A percentile compares a stretch with the other conserved stretches of the same genome.
Evolutionary conservation across 345 rosid genomes (phyloP).

Genomic region (Cochlearia excelsa): DNA sequence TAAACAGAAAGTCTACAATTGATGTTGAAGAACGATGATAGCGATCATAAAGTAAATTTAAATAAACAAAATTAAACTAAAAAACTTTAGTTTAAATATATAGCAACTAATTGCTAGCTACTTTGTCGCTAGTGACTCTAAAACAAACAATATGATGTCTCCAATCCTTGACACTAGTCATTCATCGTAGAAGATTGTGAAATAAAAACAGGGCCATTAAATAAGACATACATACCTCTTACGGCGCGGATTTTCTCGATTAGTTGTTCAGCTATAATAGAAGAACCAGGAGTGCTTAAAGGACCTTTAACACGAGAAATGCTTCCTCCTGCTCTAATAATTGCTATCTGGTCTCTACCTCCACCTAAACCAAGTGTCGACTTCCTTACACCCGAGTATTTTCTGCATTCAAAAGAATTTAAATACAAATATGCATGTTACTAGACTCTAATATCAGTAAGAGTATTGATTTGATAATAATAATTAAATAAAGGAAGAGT

Average conservation of each 20-base stretch:
- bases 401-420: constrained; percentile 50
- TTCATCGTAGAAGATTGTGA: constrained; percentile 7
- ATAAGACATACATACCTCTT: constrained; percentile 80
- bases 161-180: too few species aligned
- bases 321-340: constrained; percentile 88
- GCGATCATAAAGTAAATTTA: too few species aligned
- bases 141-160: too few species aligned
- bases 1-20: constrained; percentile 10
- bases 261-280: constrained; percentile 73
- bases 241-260: constrained; percentile 80
- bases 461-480: too few species aligned
- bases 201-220: not conserved
- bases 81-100: too few species aligned
- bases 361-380: constrained; percentile 93
- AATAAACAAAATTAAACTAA: too few species aligned
- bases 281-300: constrained; percentile 56
- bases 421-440: constrained; percentile 14
- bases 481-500: constrained; percentile 10
- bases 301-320: constrained; percentile 83
- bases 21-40: constrained; percentile 13
- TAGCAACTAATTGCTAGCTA: too few species aligned
- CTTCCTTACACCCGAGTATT: constrained; percentile 71
- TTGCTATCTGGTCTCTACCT: constrained; percentile 74
- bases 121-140: too few species aligned
- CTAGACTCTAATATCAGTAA: constrained; percentile 1